Percentiles rank a stretch among this genome's conserved stretches.
phyloP scores from a whole-genome alignment of 495 filamentous ascomycete genomes.

The Lichenothelia convexa region DNA sequence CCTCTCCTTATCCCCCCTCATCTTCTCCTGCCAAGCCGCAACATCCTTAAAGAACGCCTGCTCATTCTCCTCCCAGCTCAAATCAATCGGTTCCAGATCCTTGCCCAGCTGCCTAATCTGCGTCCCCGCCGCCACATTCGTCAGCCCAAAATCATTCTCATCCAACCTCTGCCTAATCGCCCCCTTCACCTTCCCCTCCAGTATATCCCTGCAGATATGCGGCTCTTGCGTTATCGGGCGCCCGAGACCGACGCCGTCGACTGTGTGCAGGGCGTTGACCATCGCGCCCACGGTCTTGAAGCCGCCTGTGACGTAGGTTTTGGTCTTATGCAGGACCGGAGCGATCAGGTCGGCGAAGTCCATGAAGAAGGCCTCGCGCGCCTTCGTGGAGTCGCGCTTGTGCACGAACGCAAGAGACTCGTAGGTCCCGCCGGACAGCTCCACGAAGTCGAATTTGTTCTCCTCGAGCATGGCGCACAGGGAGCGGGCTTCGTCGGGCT shows the following conservation, averaged over 20 bases:
- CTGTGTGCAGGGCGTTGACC: constrained; percentile 33
- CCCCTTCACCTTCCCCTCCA: constrained; percentile 26
- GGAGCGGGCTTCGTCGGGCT: constrained; percentile 34
- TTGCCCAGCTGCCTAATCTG: constrained; percentile 36
- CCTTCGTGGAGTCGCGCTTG: constrained; percentile 33
- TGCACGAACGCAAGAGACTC: constrained; percentile 35
- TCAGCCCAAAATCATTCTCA: constrained; percentile 27
- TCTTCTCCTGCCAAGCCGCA: constrained; percentile 19
- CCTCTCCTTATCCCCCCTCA: constrained; percentile 20
- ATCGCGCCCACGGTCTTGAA: constrained; percentile 42
- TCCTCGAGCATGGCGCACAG: constrained; percentile 37
- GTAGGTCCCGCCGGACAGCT: constrained; percentile 47
- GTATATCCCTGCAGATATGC: constrained; percentile 29
- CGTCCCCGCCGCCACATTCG: constrained; percentile 27
- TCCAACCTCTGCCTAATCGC: constrained; percentile 29
- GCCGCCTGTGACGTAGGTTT: constrained; percentile 43
- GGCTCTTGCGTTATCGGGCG: constrained; percentile 35
- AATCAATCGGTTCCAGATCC: constrained; percentile 33
- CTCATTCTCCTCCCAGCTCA: constrained; percentile 26
- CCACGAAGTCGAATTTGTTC: constrained; percentile 41
- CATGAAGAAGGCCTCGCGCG: constrained; percentile 47
- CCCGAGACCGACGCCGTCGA: constrained; percentile 39
- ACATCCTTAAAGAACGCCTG: constrained; percentile 25
- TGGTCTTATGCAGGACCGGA: constrained; percentile 33
- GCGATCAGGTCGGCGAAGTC: constrained; percentile 44